A percentile compares a stretch with the other conserved stretches of the same genome.
These are phyloP conservation scores for Letharia columbiana DNA, from an alignment of 495 filamentous ascomycete species.

Conservation along the genomic window DNA sequence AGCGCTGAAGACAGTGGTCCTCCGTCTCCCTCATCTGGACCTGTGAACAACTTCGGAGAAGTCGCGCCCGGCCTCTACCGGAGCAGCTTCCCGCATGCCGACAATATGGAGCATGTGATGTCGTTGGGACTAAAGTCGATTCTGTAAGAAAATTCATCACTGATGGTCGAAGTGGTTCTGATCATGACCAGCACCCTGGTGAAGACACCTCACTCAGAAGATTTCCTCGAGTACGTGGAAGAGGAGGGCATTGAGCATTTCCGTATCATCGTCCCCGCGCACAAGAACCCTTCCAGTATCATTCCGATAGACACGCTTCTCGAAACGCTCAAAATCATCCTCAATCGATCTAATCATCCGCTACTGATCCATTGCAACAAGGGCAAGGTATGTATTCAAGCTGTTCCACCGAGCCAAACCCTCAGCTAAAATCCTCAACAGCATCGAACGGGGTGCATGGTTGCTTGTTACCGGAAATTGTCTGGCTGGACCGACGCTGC, in stretches of 20 bases:
- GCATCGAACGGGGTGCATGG: constrained; percentile 79
- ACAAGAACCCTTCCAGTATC: constrained; percentile 51
- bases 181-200: constrained; percentile 58
- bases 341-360: constrained; percentile 61
- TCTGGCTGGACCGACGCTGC: constrained; percentile 48
- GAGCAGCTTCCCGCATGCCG: constrained; percentile 59
- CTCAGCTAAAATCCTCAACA: constrained; percentile 26
- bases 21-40: constrained; percentile 25
- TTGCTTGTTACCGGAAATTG: constrained; percentile 60
- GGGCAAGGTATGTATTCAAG: constrained; percentile 52
- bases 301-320: constrained; percentile 54
- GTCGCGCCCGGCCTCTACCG: constrained; percentile 63
- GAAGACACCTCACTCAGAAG: constrained; percentile 50
- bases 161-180: background rate
- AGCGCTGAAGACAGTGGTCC: constrained; percentile 25
- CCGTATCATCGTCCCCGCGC: constrained; percentile 63
- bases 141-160: constrained; percentile 44
- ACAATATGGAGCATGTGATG: constrained; percentile 57
- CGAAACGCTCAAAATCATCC: constrained; percentile 53
- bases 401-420: too few relatives aligned
- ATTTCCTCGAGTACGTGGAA: constrained; percentile 52
- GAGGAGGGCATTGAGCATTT: constrained; percentile 55
- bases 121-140: constrained; percentile 62
- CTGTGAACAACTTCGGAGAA: constrained; percentile 58
- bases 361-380: constrained; percentile 84